phyloP scores from a whole-genome alignment of 768 basidiomycete genomes.

The Suillus clintonianus region DNA sequence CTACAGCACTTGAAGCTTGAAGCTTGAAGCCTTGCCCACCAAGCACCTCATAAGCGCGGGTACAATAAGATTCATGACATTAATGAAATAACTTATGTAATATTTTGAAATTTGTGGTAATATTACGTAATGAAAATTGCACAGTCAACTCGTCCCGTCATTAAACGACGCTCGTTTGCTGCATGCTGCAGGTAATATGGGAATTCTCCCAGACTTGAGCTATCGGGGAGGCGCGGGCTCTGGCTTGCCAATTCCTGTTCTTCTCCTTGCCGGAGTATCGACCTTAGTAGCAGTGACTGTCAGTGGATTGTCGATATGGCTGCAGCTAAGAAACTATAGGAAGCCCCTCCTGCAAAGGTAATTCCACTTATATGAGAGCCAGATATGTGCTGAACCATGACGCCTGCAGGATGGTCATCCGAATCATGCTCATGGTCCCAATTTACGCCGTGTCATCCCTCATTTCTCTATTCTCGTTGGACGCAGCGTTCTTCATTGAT shows the following conservation, averaged over 20 bases:
- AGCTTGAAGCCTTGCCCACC: too few relatives aligned
- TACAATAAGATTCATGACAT: too few relatives aligned
- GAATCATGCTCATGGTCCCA: conserved; percentile 97
- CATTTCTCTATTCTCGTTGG: conserved; percentile 90
- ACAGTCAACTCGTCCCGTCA: neutral
- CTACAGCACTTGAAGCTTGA: neutral
- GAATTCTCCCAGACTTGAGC: conserved; percentile 15
- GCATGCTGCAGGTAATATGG: conserved; percentile 7
- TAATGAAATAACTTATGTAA: too few relatives aligned
- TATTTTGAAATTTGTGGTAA: neutral
- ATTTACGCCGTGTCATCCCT: conserved; percentile 89
- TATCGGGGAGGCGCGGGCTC: conserved; percentile 57
- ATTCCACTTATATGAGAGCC: neutral
- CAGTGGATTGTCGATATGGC: conserved; percentile 71
- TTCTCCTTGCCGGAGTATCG: conserved; percentile 61
- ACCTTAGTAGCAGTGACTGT: conserved; percentile 72
- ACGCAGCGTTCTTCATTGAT: conserved; percentile 96
- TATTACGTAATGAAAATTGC: neutral
- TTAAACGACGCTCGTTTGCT: neutral
- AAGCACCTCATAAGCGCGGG: too few relatives aligned
- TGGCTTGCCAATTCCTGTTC: conserved; percentile 54
- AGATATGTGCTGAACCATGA: neutral
- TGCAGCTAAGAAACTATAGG: conserved; percentile 86
- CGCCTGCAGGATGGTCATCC: conserved; percentile 73
- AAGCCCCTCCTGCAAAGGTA: conserved; percentile 81